These are phyloP conservation scores for Brasenia schreberi DNA, from an alignment of 164 flowering plant species.

Conservation along the genomic window DNA sequence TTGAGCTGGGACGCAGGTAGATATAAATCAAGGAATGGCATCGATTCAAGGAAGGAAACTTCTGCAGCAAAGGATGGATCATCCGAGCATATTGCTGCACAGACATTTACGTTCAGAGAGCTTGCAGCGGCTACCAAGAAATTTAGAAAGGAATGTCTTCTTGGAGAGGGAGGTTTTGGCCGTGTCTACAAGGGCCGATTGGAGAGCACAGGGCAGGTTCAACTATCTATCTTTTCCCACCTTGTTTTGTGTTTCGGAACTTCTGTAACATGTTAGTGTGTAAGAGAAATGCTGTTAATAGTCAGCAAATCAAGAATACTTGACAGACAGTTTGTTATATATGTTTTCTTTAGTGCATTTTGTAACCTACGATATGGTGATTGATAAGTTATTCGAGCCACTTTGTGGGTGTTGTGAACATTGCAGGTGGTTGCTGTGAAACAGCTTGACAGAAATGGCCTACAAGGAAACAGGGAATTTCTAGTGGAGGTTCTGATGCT, in stretches of 20 bases:
- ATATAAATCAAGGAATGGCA: constrained; percentile 5
- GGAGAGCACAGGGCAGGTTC: constrained; percentile 6
- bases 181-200: constrained; percentile 6
- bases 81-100: constrained; percentile 3
- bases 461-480: constrained; percentile 16
- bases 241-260: background rate
- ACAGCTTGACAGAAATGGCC: constrained; percentile 25
- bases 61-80: constrained; percentile 3
- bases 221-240: background rate
- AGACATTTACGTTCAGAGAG: constrained; percentile 4
- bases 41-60: constrained; percentile 3
- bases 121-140: constrained; percentile 5
- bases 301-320: background rate
- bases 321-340: background rate
- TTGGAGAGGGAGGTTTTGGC: constrained; percentile 7
- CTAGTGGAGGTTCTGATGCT: constrained; percentile 25
- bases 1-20: constrained; percentile 6
- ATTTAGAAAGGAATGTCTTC: constrained; percentile 4
- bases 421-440: constrained; percentile 23
- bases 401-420: background rate
- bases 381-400: background rate
- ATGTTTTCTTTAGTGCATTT: too few species aligned
- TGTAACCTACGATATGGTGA: background rate
- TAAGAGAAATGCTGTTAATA: background rate
- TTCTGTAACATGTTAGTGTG: background rate